Conservation (phyloP, 2,329 filamentous ascomycete species). For the Nigrospora osmanthi region DNA sequence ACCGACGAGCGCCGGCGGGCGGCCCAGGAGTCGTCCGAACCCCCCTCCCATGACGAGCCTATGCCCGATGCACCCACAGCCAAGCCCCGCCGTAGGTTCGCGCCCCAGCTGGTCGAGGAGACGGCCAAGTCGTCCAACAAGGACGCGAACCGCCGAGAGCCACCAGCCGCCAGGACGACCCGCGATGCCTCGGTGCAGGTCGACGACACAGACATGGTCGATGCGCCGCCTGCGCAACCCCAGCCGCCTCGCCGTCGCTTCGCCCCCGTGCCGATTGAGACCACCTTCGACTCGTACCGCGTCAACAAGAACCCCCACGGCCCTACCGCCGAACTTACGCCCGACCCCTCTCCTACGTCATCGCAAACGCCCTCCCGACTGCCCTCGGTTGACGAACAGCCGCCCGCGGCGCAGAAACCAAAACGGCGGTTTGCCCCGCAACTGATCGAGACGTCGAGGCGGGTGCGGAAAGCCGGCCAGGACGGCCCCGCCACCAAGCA, state of each 20-base stretch:
- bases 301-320: conserved; percentile 32
- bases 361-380: conserved; percentile 26
- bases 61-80: conserved; percentile 12
- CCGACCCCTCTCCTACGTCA: conserved; percentile 43
- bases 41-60: conserved; percentile 5
- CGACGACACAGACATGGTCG: conserved; percentile 15
- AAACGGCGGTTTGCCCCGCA: conserved; percentile 64
- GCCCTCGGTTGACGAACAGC: conserved; percentile 13
- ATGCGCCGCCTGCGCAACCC: conserved; percentile 10
- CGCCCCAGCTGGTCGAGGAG: conserved; percentile 24
- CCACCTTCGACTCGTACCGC: conserved; percentile 54
- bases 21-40: too few relatives aligned
- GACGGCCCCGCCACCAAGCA: conserved; percentile 52
- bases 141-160: not conserved
- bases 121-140: conserved; percentile 16
- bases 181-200: conserved; percentile 20
- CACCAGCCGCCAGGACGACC: conserved; percentile 6
- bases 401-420: conserved; percentile 17
- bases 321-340: conserved; percentile 50
- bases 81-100: conserved; percentile 22
- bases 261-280: conserved; percentile 64
- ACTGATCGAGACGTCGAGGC: conserved; percentile 70
- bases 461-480: conserved; percentile 62
- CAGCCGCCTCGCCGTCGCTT: conserved; percentile 41
- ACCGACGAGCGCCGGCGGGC: too few relatives aligned